Evolutionary conservation across 2,329 filamentous ascomycete species (phyloP), one percentile per base, ranked within the genome.

Genomic region (Penicillium brevicompactum): DNA sequence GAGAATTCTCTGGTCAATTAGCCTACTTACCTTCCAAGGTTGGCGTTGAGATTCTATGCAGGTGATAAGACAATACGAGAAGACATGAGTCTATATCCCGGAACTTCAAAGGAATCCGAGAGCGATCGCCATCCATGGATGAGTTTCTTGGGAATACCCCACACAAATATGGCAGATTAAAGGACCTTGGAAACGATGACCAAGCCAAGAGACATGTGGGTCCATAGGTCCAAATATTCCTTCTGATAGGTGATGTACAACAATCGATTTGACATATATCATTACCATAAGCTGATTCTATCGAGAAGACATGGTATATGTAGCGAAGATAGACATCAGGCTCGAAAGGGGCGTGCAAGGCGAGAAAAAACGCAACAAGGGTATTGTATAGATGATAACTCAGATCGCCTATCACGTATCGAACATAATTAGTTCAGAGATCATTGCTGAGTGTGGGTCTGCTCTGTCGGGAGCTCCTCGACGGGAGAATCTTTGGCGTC

Each of bases 401-500:
- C 24, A 21, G 11, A 46, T 45, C 14, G 34, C 41, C 42, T 5
- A 27, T 31, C 11, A 27, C 27, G 22, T 46, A n/a, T 14, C 34
- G 24, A 52, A 41, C 13, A n/a, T 21, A 8, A 27, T 14, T 21
- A 14, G 40, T 32, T 32, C 30, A 31, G 37, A 30, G 4, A 9
- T 55, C 43, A 51, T 14, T 50, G 31, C 18, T 9, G 32, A 27
- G 49, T 34, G 31, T 52, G 44, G 9, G n/a, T 45, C 37, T 57
- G 53, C 7, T 55, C 48, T 30, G 55, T 40, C n/a, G 49, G 22
- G 16, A 10, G 5, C 8, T 57, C 55, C 9, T 55, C 48, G 18
- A 55, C 40, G 11, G 49, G 22, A 11, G 59, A 45, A 13, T 41
- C n/a, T 10, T 54, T 51, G 11, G 49, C 58, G 34, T 70, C 68